phyloP scores from a whole-genome alignment of 2,329 filamentous ascomycete genomes.

The Cercospora canescens region DNA sequence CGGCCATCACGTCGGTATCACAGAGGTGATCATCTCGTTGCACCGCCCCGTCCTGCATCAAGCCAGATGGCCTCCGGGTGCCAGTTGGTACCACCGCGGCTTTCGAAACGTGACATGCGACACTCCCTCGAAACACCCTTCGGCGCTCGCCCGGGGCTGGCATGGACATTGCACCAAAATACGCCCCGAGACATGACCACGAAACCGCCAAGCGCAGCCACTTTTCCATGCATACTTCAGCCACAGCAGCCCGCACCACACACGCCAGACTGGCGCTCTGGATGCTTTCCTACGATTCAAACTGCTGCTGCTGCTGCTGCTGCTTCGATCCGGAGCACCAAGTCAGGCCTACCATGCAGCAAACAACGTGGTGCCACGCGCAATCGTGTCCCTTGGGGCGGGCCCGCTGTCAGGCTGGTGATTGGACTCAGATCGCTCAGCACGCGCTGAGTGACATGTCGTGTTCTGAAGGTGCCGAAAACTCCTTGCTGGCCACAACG shows the following conservation, averaged over 20 bases:
- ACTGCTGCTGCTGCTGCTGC: neutral
- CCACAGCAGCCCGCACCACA: neutral
- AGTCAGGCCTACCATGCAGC: conserved; percentile 3
- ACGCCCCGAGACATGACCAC: neutral
- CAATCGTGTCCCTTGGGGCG: neutral
- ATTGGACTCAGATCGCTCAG: neutral
- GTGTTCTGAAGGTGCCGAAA: neutral
- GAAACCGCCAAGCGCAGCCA: neutral
- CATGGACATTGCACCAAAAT: neutral
- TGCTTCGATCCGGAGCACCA: neutral
- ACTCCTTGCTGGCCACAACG: neutral
- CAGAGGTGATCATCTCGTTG: neutral
- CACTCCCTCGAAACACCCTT: neutral
- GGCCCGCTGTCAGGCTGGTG: neutral
- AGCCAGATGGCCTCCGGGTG: neutral
- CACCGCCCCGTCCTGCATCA: neutral
- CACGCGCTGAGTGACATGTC: neutral
- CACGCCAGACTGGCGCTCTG: neutral
- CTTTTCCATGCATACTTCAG: neutral
- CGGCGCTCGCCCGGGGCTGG: neutral
- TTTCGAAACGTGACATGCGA: conserved; percentile 10
- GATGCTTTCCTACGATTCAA: neutral
- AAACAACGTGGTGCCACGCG: conserved; percentile 12
- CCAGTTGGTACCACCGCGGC: neutral
- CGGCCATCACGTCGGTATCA: conserved; percentile 1